Evolutionary conservation across 2,329 filamentous ascomycete genomes (phyloP).

Genomic region (Leptodontidium sp.): DNA sequence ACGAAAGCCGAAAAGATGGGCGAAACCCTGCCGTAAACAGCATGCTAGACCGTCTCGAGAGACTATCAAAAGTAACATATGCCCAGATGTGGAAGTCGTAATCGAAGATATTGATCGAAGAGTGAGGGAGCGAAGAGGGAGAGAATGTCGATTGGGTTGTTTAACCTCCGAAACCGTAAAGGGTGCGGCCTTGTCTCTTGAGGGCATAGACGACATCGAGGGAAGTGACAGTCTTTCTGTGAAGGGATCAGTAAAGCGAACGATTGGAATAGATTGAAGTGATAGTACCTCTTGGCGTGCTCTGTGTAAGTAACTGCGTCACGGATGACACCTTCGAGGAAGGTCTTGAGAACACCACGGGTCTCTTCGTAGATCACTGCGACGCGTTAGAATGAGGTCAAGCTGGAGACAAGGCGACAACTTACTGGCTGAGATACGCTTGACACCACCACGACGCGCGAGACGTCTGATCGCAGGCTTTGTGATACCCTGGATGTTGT

Average conservation of each 20-base stretch:
- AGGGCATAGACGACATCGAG: conserved; percentile 72
- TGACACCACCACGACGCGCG: conserved; percentile 98
- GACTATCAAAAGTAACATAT: conserved; percentile 49
- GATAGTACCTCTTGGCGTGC: conserved; percentile 60
- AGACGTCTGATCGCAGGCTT: conserved; percentile 99
- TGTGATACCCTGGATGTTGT: conserved; percentile 99
- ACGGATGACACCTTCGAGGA: conserved; percentile 82
- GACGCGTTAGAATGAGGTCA: conserved; percentile 13
- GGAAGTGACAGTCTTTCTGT: conserved; percentile 77
- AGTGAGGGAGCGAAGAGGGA: conserved; percentile 34
- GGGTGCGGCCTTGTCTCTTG: conserved; percentile 72
- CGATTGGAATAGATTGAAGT: background rate
- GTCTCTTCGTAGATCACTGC: conserved; percentile 79
- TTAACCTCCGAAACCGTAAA: conserved; percentile 76
- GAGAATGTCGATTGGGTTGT: conserved; percentile 55
- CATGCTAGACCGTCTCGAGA: conserved; percentile 47
- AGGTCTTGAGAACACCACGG: conserved; percentile 83
- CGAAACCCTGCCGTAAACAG: conserved; percentile 50
- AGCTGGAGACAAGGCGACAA: conserved; percentile 10
- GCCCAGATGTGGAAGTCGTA: conserved; percentile 33
- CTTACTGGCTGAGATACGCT: conserved; percentile 97
- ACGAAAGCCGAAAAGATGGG: conserved; percentile 33
- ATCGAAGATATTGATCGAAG: conserved; percentile 39
- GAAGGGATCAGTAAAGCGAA: conserved; percentile 68
- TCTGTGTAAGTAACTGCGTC: conserved; percentile 81